Evolutionary conservation across 441 rosid species (phyloP).

Genomic region (Corymbia calophylla): DNA sequence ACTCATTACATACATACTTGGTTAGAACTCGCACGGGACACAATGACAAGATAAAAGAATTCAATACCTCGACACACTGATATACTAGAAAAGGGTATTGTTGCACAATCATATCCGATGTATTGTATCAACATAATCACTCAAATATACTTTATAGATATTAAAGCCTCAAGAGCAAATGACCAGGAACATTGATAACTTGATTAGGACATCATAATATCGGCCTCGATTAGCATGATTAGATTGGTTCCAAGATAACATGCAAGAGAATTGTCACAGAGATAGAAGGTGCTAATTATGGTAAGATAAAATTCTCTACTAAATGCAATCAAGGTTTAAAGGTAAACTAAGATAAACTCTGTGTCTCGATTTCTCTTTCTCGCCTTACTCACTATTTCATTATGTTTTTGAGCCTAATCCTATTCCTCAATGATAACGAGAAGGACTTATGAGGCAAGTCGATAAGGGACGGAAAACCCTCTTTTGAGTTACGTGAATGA

Average conservation of each 20-base stretch:
- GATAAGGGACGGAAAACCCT: not conserved
- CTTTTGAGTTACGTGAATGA: not conserved
- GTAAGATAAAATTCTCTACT: too few relatives aligned
- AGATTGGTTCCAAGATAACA: not conserved
- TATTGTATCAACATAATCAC: rapidly evolving
- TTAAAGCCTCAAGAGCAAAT: rapidly evolving
- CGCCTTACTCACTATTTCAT: too few relatives aligned
- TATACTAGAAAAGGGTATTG: rapidly evolving
- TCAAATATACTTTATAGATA: not conserved
- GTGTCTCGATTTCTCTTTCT: not conserved
- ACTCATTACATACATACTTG: not conserved
- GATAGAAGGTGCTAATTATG: too few relatives aligned
- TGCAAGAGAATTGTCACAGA: too few relatives aligned
- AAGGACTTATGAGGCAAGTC: not conserved
- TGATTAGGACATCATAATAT: not conserved
- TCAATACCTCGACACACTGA: not conserved
- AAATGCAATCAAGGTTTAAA: too few relatives aligned
- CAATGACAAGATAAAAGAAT: not conserved
- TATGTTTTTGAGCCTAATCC: too few relatives aligned
- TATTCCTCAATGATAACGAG: too few relatives aligned
- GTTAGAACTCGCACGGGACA: not conserved
- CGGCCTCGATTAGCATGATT: not conserved
- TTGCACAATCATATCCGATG: rapidly evolving
- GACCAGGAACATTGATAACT: not conserved
- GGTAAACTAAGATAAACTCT: too few relatives aligned